Base-by-base conservation (phyloP, 208 protist species). In the Tritrichomonas foetus region DNA sequence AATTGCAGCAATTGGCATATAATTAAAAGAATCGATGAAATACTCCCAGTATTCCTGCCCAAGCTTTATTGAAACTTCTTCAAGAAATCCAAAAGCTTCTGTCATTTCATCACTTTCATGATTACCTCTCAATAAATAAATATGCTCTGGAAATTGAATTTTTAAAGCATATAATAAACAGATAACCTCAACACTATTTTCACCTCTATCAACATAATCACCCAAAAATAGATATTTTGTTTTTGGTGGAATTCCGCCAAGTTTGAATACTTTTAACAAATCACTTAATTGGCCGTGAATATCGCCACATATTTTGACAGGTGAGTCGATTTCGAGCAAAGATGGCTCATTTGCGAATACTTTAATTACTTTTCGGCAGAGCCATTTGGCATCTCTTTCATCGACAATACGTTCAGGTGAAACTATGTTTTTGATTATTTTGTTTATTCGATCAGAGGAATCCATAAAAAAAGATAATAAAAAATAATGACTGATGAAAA, bases 31-130 rank as follows among this genome's bases (percentile, higher is more conserved):
- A n/a, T 72, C 89, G 25, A 33, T 61, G 55, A 93, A 93, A 36
- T 20, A 30, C 22, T 27, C 3, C 5, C 30, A 93, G 3, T 39
- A 16, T n/a, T 39, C 33, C 27, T 97, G 95, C 50, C 96, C 96
- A 94, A 99, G 98, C 94, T 98, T 98, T 41, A 94, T 61, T n/a
- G 97, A 66, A 94, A 97, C 95, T 94, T 95, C 94, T 27, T 95
- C 57, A 50, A 41, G 30, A 66, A 95, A 95, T 2, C 94, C 94
- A 80, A 95, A 95, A 1, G 27, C 39, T 75, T 92, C 55, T 27
- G 49, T 95, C 47, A 95, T 94, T 22, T 84, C 89, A 30, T 84
- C 55, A 93, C 94, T 94, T 47, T 95, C 95, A 94, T 96, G 95
- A 93, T 96, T 96, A 27, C 95, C 95, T 44, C 95, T 50, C 0